Base-by-base conservation (phyloP, 768 basidiomycete genomes). In the Sporobolomyces pararoseus region DNA sequence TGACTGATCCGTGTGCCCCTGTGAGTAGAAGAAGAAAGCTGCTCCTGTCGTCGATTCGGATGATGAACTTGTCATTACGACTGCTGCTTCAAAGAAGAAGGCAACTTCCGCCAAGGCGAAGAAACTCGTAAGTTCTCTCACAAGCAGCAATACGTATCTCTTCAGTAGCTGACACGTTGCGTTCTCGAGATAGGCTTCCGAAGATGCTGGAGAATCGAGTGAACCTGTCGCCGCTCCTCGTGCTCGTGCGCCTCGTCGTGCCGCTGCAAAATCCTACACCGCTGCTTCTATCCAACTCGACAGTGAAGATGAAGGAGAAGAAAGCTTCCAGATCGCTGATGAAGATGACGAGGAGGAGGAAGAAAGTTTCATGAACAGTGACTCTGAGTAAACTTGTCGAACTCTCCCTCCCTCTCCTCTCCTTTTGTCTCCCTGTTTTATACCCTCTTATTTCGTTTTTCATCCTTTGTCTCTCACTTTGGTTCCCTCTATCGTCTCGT, bases 221-320 rank as follows among this genome's bases (percentile, higher is more conserved):
- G 62, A 63, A 34, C 35, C 55, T 10, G 67, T 63, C 6, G 37
- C 61, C 1, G 54, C 54, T 0, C 61, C 68, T 32, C 42, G 39
- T 19, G 54, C 68, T 10, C 69, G 69, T 19, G 52, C 64, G 0
- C 51, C 69, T 3, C 69, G 69, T 16, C 13, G 58, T 10, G 61
- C 69, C 0, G 58, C 69, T 2, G 69, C 59, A 58, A 70, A 70
- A 60, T 53, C 51, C 25, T 65, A 65, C 63, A 37, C 34, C 34
- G 34, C 47, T 23, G 6, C 58, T 3, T 2, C 31, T 21, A 25
- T 70, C 52, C 51, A 61, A 1, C 27, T 70, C 52, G n/a, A 29
- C 47, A 25, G 49, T 52, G 63, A 60, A 2, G 63, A 69, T 50
- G 59, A 70, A 32, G 63, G 39, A n/a, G 66, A 60, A 12, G 68